phyloP scores from a whole-genome alignment of 2,329 filamentous ascomycete genomes.

The Aspergillus ibericus region DNA sequence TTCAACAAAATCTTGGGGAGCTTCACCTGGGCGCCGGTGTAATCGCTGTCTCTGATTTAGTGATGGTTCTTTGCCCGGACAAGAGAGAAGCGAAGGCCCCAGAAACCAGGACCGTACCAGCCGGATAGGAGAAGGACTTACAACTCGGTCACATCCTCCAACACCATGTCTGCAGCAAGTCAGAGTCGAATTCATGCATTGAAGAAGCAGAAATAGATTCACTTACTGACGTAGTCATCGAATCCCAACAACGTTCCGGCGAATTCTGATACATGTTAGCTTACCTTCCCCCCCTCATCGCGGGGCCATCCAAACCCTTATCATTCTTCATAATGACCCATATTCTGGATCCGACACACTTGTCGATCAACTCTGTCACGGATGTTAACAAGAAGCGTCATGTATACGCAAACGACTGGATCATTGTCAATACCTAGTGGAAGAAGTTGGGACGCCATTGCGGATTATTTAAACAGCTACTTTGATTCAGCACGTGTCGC shows the following conservation, averaged over 20 bases:
- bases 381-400: conserved; percentile 20
- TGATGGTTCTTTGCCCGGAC: background rate
- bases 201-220: conserved; percentile 10
- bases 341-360: conserved; percentile 95
- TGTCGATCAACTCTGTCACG: conserved; percentile 86
- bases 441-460: conserved; percentile 72
- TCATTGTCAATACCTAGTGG: conserved; percentile 60
- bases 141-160: conserved; percentile 97
- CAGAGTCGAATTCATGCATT: conserved; percentile 19
- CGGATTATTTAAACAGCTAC: conserved; percentile 12
- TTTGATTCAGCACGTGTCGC: background rate
- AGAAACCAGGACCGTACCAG: conserved; percentile 7
- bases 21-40: conserved; percentile 82
- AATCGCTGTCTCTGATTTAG: conserved; percentile 65
- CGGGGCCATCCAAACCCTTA: conserved; percentile 64
- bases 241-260: conserved; percentile 92
- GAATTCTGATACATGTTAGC: conserved; percentile 67
- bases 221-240: conserved; percentile 99
- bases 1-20: conserved; percentile 93
- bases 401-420: conserved; percentile 9
- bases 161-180: conserved; percentile 77
- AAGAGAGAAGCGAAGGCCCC: background rate
- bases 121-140: conserved; percentile 45
- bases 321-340: conserved; percentile 99
- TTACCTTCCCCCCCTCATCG: background rate